These are phyloP conservation scores for Erythrobasidium yunnanense DNA, from an alignment of 768 basidiomycete genomes.

Conservation along the genomic window DNA sequence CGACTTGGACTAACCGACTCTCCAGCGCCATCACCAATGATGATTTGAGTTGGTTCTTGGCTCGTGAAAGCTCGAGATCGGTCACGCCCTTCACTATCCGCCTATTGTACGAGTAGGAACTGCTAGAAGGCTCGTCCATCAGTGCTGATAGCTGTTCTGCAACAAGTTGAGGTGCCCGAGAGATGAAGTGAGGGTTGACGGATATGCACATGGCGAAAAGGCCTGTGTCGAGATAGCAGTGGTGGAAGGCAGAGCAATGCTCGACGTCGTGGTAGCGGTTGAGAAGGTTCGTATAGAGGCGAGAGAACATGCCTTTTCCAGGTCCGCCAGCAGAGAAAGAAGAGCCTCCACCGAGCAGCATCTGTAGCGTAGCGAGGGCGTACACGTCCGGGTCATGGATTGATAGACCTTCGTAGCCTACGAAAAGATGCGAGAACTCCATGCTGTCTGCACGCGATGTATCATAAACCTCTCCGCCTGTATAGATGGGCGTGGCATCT, in stretches of 20 bases:
- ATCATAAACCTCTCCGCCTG: slow-evolving; percentile 69
- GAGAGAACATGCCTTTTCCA: slow-evolving; percentile 98
- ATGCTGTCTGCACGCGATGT: slow-evolving; percentile 42
- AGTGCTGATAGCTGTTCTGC: slow-evolving; percentile 76
- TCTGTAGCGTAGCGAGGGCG: slow-evolving; percentile 83
- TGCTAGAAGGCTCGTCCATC: slow-evolving; percentile 48
- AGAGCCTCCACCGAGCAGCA: slow-evolving; percentile 87
- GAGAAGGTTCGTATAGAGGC: slow-evolving; percentile 87
- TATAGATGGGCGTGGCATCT: slow-evolving; percentile 50
- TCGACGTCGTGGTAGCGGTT: slow-evolving; percentile 89
- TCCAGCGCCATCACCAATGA: slow-evolving; percentile 79
- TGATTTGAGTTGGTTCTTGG: slow-evolving; percentile 90
- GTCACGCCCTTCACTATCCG: too few species aligned
- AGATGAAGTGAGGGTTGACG: slow-evolving; percentile 55
- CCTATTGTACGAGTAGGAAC: slow-evolving; percentile 45
- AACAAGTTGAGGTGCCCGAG: slow-evolving; percentile 67
- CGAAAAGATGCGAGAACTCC: slow-evolving; percentile 85
- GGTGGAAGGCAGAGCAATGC: slow-evolving; percentile 92
- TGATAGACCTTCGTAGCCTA: slow-evolving; percentile 81
- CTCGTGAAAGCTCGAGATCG: slow-evolving; percentile 60
- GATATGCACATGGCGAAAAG: slow-evolving; percentile 84
- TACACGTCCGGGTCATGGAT: slow-evolving; percentile 78
- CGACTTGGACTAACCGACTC: slow-evolving; percentile 48
- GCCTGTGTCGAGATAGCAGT: slow-evolving; percentile 88
- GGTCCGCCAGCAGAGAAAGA: slow-evolving; percentile 96